Base-by-base conservation (phyloP, 768 basidiomycete genomes). In the Leucosporidium yakuticum region DNA sequence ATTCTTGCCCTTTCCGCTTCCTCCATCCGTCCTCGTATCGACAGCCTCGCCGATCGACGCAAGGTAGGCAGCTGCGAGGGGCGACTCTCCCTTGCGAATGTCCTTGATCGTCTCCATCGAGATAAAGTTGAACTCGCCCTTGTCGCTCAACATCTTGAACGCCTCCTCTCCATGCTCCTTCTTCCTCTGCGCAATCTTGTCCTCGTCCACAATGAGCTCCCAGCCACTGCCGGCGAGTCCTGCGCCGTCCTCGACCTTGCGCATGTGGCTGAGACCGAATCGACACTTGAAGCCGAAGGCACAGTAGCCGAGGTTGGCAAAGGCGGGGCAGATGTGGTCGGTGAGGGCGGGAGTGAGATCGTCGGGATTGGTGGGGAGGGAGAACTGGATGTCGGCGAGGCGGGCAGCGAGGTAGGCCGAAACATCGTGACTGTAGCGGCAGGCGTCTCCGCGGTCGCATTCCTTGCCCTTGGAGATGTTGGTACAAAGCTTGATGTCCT, bases 281-380 rank as follows among this genome's bases (percentile, higher is more conserved):
- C 96, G 86, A 77, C 96, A 99, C 78, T 92, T 91, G 78, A 89
- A 87, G 17, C 93, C 96, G 74, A 84, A 85, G 62, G 85, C 84
- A 80, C 92, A 96, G 71, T 86, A 84, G 2, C 91, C 92, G 23
- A 82, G 82, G 70, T 85, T 84, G 21, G 81, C 79, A 74, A 84
- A 89, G 3, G 88, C 81, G 0, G 90, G 89, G 75, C 91, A 94
- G 3, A 75, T 76, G 0, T 83, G 79, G 76, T 57, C 55, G 36
- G 56, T 32, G 32, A 23, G 27, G 32, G 23, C 31, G 1, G 90
- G 86, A 3, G 85, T 78, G 14, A 78, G 71, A 31, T 80, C 78
- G 6, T 78, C 77, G 5, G 88, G 78, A 31, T 82, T 80, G 12
- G 79, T 76, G 1, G 79, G 67, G 1, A 80, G 74, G 20, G 87